These are phyloP conservation scores for Artemisia tridentata DNA, from an alignment of 129 eudicot genomes.

Conservation along the genomic window DNA sequence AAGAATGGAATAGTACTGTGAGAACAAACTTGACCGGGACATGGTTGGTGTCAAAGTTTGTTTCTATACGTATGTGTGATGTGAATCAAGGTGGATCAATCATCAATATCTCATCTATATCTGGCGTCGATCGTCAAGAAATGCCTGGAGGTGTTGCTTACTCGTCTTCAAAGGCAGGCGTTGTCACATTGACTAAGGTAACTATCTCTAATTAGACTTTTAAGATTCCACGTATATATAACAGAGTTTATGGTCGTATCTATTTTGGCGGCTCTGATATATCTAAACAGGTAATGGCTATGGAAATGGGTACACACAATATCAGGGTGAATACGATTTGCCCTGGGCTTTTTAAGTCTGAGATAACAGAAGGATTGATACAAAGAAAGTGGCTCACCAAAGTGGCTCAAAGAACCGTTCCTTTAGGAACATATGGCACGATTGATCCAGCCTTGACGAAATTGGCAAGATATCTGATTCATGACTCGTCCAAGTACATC, in stretches of 20 bases:
- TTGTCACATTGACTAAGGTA: constrained; percentile 43
- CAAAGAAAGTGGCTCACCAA: constrained; percentile 22
- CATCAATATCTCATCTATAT: constrained; percentile 60
- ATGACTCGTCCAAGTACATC: constrained; percentile 23
- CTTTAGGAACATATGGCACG: constrained; percentile 18
- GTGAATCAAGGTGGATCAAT: constrained; percentile 61
- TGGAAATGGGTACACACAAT: constrained; percentile 18
- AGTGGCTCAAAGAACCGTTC: constrained; percentile 16
- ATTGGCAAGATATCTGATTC: constrained; percentile 25
- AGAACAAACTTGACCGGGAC: constrained; percentile 64
- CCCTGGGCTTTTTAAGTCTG: constrained; percentile 25
- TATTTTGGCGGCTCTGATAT: not conserved
- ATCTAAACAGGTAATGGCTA: constrained; percentile 23
- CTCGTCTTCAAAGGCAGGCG: constrained; percentile 55
- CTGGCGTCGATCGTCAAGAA: constrained; percentile 72
- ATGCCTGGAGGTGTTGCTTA: constrained; percentile 60
- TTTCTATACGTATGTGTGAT: constrained; percentile 62
- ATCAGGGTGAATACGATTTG: constrained; percentile 15
- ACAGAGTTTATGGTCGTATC: not conserved
- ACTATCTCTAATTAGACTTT: not conserved
- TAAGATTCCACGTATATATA: not conserved
- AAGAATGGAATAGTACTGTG: constrained; percentile 57
- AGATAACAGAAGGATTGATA: constrained; percentile 12
- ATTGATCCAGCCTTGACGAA: constrained; percentile 23
- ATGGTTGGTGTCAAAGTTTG: constrained; percentile 45